Evolutionary conservation across 352 stramenopile genomes (phyloP), one percentile per base, ranked within the genome.

Genomic region (Phytophthora cryptogea): DNA sequence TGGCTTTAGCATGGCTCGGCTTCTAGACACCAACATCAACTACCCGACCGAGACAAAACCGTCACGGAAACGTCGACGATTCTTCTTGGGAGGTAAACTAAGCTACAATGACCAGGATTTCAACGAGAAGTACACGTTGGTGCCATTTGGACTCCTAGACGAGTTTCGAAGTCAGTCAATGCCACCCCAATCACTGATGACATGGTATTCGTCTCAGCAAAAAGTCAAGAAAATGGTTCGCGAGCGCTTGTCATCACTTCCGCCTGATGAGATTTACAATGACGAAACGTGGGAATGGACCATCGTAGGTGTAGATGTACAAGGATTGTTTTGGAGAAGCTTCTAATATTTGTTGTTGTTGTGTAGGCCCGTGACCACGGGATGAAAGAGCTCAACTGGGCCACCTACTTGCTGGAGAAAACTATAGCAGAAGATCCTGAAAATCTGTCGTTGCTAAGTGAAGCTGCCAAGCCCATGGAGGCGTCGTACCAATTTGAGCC

Each of bases 261-360:
- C 84, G 7, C 71, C 78, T n/a, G 64, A 59, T n/a, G 39, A 67
- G 6, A 86, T 89, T n/a, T 98, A 97, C 74, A 73, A 83, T 27
- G 68, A 89, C 55, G 77, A 92, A 41, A 98, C 92, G 4, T 98
- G 94, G 94, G 94, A 98, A 58, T 97, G 86, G 82, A 98, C 94
- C 0, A 92, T 98, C 31, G 72, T 86, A 55, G 61, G 85, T 59
- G 8, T 31, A 33, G 16, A 3, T n/a, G 10, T 23, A 8, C 30
- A 16, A 51, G 3, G 20, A 49, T 35, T 54, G 36, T 16, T 51
- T 41, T 32, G 35, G 31, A n/a, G 16, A 3, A 49, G 5, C 1
- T 9, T 13, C 37, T 56, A 44, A 57, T 31, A n/a, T 33, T 47
- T 52, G 23, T 59, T 43, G 42, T 17, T 20, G 30, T 4, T n/a